phyloP scores from a whole-genome alignment of 2,329 filamentous ascomycete genomes.

The Beauveria sp. region DNA sequence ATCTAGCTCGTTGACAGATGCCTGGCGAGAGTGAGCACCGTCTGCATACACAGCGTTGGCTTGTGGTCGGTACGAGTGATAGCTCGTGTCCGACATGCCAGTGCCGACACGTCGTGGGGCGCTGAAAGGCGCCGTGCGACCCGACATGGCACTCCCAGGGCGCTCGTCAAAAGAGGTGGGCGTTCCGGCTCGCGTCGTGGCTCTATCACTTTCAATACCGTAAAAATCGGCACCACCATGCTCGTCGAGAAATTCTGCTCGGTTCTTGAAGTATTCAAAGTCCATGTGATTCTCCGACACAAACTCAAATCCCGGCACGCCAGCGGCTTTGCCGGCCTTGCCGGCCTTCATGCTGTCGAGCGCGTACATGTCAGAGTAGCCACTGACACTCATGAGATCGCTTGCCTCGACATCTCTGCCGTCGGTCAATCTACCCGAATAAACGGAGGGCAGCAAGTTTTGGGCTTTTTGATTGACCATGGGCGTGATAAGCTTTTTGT shows the following conservation, averaged over 20 bases:
- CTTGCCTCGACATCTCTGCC: constrained; percentile 51
- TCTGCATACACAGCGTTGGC: neutral
- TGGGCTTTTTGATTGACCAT: constrained; percentile 93
- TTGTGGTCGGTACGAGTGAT: constrained; percentile 21
- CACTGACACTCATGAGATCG: constrained; percentile 52
- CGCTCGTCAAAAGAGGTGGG: constrained; percentile 47
- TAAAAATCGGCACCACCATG: constrained; percentile 71
- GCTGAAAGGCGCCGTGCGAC: constrained; percentile 27
- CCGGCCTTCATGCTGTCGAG: constrained; percentile 68
- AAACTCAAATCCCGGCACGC: constrained; percentile 73
- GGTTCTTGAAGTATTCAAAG: constrained; percentile 86
- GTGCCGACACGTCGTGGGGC: constrained; percentile 12
- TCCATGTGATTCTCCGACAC: constrained; percentile 82
- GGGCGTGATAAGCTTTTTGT: constrained; percentile 81
- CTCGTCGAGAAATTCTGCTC: constrained; percentile 79
- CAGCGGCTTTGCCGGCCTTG: constrained; percentile 38
- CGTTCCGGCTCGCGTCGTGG: constrained; percentile 51
- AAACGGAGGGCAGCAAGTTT: constrained; percentile 77
- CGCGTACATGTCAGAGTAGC: constrained; percentile 75
- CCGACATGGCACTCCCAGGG: constrained; percentile 39
- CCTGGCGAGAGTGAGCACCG: neutral
- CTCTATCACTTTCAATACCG: constrained; percentile 41
- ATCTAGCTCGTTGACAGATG: constrained; percentile 14
- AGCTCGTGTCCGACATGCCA: constrained; percentile 21
- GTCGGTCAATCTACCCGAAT: constrained; percentile 70